Base-by-base conservation (phyloP, 257 asterid genomes). In the Haberlea rhodopensis region DNA sequence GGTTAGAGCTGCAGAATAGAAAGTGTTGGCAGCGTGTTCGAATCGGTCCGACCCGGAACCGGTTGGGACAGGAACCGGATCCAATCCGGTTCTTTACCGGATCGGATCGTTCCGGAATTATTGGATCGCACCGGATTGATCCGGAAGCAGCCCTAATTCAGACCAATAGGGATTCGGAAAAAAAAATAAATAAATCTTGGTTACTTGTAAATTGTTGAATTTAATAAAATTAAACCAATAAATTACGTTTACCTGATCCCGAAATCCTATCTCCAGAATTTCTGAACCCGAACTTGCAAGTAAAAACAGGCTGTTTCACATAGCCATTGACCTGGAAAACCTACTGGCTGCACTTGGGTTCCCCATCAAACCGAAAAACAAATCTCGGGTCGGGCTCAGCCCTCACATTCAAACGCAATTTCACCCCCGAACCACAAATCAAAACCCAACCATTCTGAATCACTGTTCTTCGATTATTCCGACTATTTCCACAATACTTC, bases 291-390 rank as follows among this genome's bases (percentile, higher is more conserved):
- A 94, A 90, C 67, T 88, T 94, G 96, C 97, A 87, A 63, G 95
- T 83, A 29, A 94, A 94, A 69, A 94, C 99, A 0, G 99, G 94
- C 66, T 94, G 99, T 65, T 73, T 82, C 0, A 88, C 87, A 51
- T 88, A 85, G 49, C 99, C 99, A 73, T 94, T 90, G 23, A 94
- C 94, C 76, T 90, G 99, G 73, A 94, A 90, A 21, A 94, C 92
- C 70, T 88, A 97, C 6, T 97, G 97, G 72, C 99, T 94, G 68
- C 99, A 94, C 76, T 94, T 97, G 9, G 99, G 97, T 68, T 94
- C 96, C 0, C 96, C 96, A 34, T 86, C 99, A 48, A 94, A 94
- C 60, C 82, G 83, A 64, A 94, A 94, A n/a, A 94, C 91, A 40
- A 94, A 94, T 78, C 99, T 86, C 28, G 99, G 99, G 76, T 90